Percentiles rank a stretch among this genome's conserved stretches.
These are phyloP conservation scores for Mytilinidion resinicola DNA, from an alignment of 495 filamentous ascomycete species.

Conservation along the genomic window DNA sequence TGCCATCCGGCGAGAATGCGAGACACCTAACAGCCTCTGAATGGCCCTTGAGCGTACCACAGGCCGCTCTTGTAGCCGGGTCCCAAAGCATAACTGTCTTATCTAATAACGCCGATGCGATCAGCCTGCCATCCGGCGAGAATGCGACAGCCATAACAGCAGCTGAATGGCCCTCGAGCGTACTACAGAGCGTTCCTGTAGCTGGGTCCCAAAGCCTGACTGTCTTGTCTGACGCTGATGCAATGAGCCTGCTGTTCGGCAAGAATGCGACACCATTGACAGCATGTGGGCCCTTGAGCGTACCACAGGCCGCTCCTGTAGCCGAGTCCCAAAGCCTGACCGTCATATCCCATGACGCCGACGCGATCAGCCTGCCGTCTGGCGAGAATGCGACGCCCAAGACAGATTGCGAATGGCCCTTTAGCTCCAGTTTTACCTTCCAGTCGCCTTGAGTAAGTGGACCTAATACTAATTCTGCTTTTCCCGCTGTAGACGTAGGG, in stretches of 20 bases:
- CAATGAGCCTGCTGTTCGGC: constrained; percentile 3
- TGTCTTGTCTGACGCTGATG: constrained; percentile 1
- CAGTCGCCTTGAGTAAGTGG: background rate
- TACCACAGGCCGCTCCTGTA: background rate
- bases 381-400: constrained; percentile 1
- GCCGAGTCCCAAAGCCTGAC: constrained; percentile 1
- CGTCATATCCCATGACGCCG: constrained; percentile 1
- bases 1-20: constrained; percentile 8
- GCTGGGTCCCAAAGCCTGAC: background rate
- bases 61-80: too few relatives aligned
- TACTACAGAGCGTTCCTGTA: too few relatives aligned
- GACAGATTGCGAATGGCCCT: background rate
- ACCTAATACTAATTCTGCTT: background rate
- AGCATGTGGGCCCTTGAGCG: background rate
- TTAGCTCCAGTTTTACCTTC: background rate
- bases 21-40: background rate
- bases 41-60: background rate
- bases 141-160: background rate
- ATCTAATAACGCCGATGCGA: background rate
- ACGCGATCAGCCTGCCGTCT: constrained; percentile 5
- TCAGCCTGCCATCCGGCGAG: constrained; percentile 5
- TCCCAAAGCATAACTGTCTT: background rate
- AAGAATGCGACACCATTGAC: constrained; percentile 1
- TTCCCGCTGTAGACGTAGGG: background rate
- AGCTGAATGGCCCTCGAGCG: background rate